Conservation (phyloP, 116 monocot species). For the Papilionanthe hybrid region DNA sequence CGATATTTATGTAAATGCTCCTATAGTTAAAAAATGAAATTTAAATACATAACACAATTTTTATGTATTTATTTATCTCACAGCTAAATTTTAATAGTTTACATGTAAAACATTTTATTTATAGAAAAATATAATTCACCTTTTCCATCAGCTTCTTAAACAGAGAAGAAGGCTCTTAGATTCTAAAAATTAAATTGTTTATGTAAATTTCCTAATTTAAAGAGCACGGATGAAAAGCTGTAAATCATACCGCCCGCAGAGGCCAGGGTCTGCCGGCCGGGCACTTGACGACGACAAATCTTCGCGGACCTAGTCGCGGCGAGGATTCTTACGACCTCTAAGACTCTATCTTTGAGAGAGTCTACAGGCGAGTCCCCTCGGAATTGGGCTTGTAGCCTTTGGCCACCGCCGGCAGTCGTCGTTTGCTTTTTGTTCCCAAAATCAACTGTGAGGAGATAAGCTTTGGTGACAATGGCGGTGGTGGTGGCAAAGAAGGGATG, state of each 20-base stretch:
- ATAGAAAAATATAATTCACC: too few species aligned
- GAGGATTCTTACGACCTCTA: background rate
- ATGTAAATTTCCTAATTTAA: too few species aligned
- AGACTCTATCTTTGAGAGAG: background rate
- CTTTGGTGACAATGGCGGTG: constrained; percentile 23
- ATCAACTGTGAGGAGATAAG: background rate
- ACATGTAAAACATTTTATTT: too few species aligned
- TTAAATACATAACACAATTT: too few species aligned
- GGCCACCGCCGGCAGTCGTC: background rate
- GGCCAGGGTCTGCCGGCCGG: background rate
- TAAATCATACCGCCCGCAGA: background rate
- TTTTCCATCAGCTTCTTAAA: too few species aligned
- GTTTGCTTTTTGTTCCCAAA: background rate
- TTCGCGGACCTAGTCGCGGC: background rate
- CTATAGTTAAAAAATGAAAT: too few species aligned
- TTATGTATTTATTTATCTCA: too few species aligned
- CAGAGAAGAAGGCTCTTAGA: too few species aligned
- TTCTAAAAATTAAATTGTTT: too few species aligned
- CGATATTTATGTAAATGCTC: too few species aligned
- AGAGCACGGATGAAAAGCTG: too few species aligned
- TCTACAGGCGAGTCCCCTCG: background rate
- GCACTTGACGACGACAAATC: background rate
- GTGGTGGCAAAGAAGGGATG: constrained; percentile 55
- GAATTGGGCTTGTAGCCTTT: background rate
- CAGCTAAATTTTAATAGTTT: too few species aligned